Evolutionary conservation across 1,284 basidiomycete genomes (phyloP), one percentile per base, ranked within the genome.

Genomic region (Uromyces viciae-fabae): DNA sequence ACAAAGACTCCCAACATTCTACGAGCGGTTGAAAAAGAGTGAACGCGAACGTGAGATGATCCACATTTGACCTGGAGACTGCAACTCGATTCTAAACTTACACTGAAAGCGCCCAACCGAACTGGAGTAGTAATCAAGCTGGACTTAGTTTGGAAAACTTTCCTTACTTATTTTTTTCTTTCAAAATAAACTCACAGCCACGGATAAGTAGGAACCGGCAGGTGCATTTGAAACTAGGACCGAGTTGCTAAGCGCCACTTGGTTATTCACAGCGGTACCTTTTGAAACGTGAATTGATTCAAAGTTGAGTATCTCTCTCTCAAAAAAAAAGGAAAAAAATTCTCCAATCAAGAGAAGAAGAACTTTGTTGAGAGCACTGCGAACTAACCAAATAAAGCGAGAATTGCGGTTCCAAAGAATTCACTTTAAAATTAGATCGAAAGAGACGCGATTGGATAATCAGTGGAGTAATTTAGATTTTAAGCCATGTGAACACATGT

Each of bases 251-350:
- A 81, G 60, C 38, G 71, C 60, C 33, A 81, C 78, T 31, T 81
- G 78, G 40, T 64, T n/a, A n/a, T 81, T 81, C 3, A 66, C 78
- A n/a, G 78, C 78, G 31, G 78, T 81, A 11, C 78, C 78, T 81
- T 31, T 22, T 40, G 33, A 22, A 38, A n/a, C n/a, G n/a, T n/a
- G n/a, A n/a, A n/a, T n/a, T n/a, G n/a, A n/a, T n/a, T n/a, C n/a
- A n/a, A n/a, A n/a, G n/a, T n/a, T n/a, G n/a, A n/a, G n/a, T n/a
- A n/a, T n/a, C n/a, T n/a, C n/a, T n/a, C n/a, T n/a, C n/a, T n/a
- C n/a, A n/a, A n/a, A n/a, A n/a, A 62, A 17, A 62, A 11, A 11
- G 58, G 14, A 11, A 9, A 14, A 22, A 17, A 14, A 17, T 62
- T 62, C 11, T 17, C 11, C 11, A 28, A 17, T 17, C 28, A 62